Conservation (phyloP, 179 eudicot genomes). For the Beta lomatogona region DNA sequence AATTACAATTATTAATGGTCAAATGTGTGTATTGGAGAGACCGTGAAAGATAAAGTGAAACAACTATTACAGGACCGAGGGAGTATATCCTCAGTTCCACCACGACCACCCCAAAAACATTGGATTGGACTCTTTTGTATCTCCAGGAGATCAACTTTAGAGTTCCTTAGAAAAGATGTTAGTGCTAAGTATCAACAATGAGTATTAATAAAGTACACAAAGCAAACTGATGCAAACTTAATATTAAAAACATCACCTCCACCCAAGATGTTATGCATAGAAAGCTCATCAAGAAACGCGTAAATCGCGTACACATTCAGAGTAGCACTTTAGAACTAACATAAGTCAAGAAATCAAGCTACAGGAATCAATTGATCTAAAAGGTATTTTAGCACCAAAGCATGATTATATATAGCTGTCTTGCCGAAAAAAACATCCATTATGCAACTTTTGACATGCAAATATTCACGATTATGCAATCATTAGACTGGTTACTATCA, state of each 20-base stretch:
- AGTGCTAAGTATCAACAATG: constrained; percentile 5
- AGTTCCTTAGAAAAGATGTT: background rate
- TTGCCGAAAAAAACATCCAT: background rate
- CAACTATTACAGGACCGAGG: too few relatives aligned
- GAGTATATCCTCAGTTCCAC: background rate
- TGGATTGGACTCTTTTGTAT: background rate
- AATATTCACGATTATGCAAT: background rate
- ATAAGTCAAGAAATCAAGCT: background rate
- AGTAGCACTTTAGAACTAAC: too few relatives aligned
- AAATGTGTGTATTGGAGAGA: too few relatives aligned
- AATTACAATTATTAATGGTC: too few relatives aligned
- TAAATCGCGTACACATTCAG: background rate
- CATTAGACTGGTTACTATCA: too few relatives aligned
- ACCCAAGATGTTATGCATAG: background rate
- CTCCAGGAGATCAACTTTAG: background rate
- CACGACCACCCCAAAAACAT: background rate
- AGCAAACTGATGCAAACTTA: background rate
- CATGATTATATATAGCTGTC: background rate
- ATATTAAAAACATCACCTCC: background rate
- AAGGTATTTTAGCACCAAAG: background rate
- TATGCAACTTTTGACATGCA: background rate
- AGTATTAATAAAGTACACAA: background rate
- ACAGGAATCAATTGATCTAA: background rate
- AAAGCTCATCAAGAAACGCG: background rate
- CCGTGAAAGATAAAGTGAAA: too few relatives aligned